phyloP scores from a whole-genome alignment of 1,284 basidiomycete genomes.

The Neotropicomus parvogracilis region DNA sequence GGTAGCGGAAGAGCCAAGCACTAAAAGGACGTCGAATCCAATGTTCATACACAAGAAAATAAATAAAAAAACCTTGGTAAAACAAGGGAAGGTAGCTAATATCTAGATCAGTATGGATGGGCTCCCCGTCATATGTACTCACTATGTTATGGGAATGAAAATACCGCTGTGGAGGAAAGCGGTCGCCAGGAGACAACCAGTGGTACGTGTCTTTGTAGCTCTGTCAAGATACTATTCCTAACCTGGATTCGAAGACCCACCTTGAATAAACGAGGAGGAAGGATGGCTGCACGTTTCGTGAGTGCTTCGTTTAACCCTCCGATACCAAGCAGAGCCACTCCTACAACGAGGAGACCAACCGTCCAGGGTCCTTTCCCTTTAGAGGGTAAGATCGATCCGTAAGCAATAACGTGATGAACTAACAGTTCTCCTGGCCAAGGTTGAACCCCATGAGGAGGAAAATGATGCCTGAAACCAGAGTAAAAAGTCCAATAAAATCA shows the following conservation, averaged over 20 bases:
- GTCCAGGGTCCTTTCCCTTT: conserved; percentile 35
- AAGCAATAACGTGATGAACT: conserved; percentile 20
- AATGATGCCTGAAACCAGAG: conserved; percentile 71
- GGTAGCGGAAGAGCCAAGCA: conserved; percentile 15
- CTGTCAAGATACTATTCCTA: neutral
- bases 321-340: conserved; percentile 52
- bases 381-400: too few relatives aligned
- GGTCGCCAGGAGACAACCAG: conserved; percentile 46
- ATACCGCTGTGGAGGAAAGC: conserved; percentile 51
- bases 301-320: conserved; percentile 64
- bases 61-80: too few relatives aligned
- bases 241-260: conserved; percentile 31
- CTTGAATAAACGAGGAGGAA: conserved; percentile 78
- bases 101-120: too few relatives aligned
- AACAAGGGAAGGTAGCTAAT: too few relatives aligned
- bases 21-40: neutral
- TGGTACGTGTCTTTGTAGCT: conserved; percentile 1
- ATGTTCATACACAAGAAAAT: too few relatives aligned
- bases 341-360: conserved; percentile 67
- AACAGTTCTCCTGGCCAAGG: conserved; percentile 64
- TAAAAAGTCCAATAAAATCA: conserved; percentile 70
- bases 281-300: conserved; percentile 75
- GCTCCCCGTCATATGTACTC: too few relatives aligned
- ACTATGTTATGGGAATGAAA: too few relatives aligned
- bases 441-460: conserved; percentile 84